Percentiles rank a stretch among this genome's conserved stretches.
phyloP scores from a whole-genome alignment of 306 rosid genomes.

The Adenanthera pavonina region DNA sequence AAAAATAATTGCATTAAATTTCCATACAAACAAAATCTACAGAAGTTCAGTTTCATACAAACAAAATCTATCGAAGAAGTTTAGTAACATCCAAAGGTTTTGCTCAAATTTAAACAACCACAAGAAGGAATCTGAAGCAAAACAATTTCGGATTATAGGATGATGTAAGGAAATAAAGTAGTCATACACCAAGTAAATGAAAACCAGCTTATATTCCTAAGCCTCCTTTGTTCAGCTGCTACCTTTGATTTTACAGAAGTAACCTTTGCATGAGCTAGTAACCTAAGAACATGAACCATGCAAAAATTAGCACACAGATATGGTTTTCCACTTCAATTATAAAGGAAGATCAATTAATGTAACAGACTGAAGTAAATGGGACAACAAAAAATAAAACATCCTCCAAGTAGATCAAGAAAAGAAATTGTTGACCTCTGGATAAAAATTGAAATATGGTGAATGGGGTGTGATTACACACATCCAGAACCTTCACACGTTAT shows the following conservation, averaged over 20 bases:
- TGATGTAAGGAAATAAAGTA: slow-evolving; percentile 11
- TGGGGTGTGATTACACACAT: neutral
- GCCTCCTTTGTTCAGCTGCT: slow-evolving; percentile 79
- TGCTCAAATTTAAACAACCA: slow-evolving; percentile 29
- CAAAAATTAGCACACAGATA: slow-evolving; percentile 31
- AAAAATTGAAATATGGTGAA: neutral
- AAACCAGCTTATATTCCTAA: slow-evolving; percentile 84
- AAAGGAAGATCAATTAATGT: neutral
- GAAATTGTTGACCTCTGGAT: neutral
- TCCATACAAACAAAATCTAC: slow-evolving; percentile 20
- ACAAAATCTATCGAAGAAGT: slow-evolving; percentile 15
- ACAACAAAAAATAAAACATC: too few species aligned
- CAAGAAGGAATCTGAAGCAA: neutral
- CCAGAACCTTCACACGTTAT: too few species aligned
- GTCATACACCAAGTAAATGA: slow-evolving; percentile 70
- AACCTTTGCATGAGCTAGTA: slow-evolving; percentile 94
- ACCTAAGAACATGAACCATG: slow-evolving; percentile 51
- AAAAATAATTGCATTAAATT: slow-evolving; percentile 18
- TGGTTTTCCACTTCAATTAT: neutral
- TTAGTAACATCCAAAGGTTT: slow-evolving; percentile 10
- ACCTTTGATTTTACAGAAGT: slow-evolving; percentile 88
- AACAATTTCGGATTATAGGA: neutral
- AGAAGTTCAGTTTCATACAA: slow-evolving; percentile 1
- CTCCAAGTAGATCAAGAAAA: too few species aligned
- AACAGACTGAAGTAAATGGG: neutral